Conservation (phyloP, 345 rosid species). For the Euphorbia lathyris region DNA sequence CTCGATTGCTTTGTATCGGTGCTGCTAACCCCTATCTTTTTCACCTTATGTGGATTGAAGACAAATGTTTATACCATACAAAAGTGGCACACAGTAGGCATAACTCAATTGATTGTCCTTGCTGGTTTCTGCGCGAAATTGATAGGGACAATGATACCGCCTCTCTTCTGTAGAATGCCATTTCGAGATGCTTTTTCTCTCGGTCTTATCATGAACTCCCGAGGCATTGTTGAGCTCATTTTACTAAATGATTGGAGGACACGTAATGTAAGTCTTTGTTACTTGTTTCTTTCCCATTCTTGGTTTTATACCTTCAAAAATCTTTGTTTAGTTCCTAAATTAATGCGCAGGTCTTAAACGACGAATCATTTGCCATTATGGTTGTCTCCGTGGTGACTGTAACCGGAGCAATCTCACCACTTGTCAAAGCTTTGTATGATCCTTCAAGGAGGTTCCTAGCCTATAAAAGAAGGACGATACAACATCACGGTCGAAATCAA, state of each 20-base stretch:
- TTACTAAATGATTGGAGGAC: constrained; percentile 19
- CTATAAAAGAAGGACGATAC: constrained; percentile 48
- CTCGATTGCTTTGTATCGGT: constrained; percentile 30
- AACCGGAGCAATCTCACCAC: constrained; percentile 35
- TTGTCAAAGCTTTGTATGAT: constrained; percentile 48
- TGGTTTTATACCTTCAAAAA: neutral
- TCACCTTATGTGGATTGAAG: constrained; percentile 31
- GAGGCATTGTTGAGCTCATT: constrained; percentile 39
- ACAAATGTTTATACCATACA: constrained; percentile 11
- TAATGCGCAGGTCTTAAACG: constrained; percentile 35
- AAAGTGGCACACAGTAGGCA: constrained; percentile 20
- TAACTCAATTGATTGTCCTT: constrained; percentile 13
- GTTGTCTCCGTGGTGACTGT: constrained; percentile 19
- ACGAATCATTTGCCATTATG: constrained; percentile 30
- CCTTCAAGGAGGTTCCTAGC: constrained; percentile 55
- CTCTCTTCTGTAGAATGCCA: constrained; percentile 33
- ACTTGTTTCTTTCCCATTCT: neutral
- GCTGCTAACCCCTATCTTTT: constrained; percentile 33
- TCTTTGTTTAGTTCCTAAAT: neutral
- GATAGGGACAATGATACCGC: constrained; percentile 27
- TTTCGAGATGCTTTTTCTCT: constrained; percentile 36
- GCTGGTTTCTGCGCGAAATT: constrained; percentile 26
- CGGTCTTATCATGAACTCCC: constrained; percentile 36
- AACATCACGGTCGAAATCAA: constrained; percentile 28
- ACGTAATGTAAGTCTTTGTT: constrained; percentile 21